phyloP scores from a whole-genome alignment of 1,284 basidiomycete species.

The Papiliotrema laurentii region DNA sequence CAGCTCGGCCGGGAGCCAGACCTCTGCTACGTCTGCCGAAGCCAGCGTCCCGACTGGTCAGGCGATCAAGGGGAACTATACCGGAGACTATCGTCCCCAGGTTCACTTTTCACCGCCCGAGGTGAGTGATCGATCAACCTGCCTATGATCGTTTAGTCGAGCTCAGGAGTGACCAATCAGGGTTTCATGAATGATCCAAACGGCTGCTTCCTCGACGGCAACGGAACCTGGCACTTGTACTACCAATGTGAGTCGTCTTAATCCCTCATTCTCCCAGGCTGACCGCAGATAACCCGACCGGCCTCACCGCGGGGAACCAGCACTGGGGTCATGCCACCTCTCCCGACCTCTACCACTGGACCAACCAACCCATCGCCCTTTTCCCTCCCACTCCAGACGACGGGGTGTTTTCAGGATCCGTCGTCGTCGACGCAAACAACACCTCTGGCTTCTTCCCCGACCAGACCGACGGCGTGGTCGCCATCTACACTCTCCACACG shows the following conservation, averaged over 20 bases:
- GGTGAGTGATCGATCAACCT: conserved; percentile 22
- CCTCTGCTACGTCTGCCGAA: not conserved
- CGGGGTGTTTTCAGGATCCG: conserved; percentile 45
- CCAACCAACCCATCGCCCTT: conserved; percentile 46
- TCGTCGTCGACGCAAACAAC: conserved; percentile 49
- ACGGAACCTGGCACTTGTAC: conserved; percentile 50
- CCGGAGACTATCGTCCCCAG: conserved; percentile 5
- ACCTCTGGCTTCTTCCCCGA: conserved; percentile 49
- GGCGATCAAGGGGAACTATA: conserved; percentile 1
- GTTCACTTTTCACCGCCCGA: conserved; percentile 32
- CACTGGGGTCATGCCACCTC: conserved; percentile 52
- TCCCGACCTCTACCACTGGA: conserved; percentile 48
- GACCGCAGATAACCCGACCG: conserved; percentile 42
- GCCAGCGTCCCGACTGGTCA: not conserved
- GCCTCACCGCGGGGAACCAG: conserved; percentile 47
- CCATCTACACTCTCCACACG: conserved; percentile 50
- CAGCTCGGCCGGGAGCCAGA: not conserved
- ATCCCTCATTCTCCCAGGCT: conserved; percentile 6
- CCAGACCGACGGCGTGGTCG: conserved; percentile 45
- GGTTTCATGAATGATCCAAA: conserved; percentile 52
- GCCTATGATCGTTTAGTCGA: not conserved
- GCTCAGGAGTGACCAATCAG: conserved; percentile 11
- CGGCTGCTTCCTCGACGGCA: conserved; percentile 42
- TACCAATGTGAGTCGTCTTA: conserved; percentile 40
- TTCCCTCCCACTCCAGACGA: conserved; percentile 31